These are phyloP conservation scores for Herpetomonas muscarum DNA, from an alignment of 208 protist species.

Conservation along the genomic window DNA sequence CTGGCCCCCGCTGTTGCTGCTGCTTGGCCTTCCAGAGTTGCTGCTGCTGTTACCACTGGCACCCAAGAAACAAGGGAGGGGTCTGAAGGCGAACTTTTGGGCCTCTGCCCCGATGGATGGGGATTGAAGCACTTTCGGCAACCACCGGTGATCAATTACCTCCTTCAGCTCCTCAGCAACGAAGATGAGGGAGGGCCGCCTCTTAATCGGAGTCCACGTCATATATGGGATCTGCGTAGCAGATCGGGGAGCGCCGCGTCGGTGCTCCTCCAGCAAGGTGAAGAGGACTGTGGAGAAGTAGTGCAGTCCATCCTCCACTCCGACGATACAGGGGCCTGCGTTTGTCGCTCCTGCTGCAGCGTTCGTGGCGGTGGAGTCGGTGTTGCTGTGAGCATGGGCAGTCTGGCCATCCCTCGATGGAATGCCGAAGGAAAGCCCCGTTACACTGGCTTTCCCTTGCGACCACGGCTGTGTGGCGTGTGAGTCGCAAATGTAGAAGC, in stretches of 20 bases:
- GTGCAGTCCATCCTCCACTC: conserved; percentile 64
- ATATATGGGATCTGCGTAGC: conserved; percentile 66
- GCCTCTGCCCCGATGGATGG: conserved; percentile 34
- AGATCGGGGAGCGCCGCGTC: conserved; percentile 15
- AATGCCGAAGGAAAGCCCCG: conserved; percentile 44
- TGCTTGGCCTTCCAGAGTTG: neutral
- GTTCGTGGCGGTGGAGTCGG: neutral
- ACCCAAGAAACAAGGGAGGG: conserved; percentile 68
- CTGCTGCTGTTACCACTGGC: conserved; percentile 4
- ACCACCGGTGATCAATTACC: conserved; percentile 73
- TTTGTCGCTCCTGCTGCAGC: neutral
- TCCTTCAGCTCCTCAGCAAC: conserved; percentile 57
- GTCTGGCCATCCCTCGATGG: neutral
- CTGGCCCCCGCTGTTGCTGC: no score
- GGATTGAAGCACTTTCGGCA: conserved; percentile 59
- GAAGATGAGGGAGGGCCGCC: conserved; percentile 33
- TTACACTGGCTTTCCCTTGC: conserved; percentile 66
- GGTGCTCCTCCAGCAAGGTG: conserved; percentile 77
- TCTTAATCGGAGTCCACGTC: conserved; percentile 83
- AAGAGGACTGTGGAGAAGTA: conserved; percentile 81
- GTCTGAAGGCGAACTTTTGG: conserved; percentile 41
- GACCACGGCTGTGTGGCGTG: conserved; percentile 88
- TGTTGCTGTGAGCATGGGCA: conserved; percentile 1
- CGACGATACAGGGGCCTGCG: conserved; percentile 2
- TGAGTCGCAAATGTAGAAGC: conserved; percentile 82